Conservation (phyloP, 257 asterid species). For the Nicotiana benthamiana region DNA sequence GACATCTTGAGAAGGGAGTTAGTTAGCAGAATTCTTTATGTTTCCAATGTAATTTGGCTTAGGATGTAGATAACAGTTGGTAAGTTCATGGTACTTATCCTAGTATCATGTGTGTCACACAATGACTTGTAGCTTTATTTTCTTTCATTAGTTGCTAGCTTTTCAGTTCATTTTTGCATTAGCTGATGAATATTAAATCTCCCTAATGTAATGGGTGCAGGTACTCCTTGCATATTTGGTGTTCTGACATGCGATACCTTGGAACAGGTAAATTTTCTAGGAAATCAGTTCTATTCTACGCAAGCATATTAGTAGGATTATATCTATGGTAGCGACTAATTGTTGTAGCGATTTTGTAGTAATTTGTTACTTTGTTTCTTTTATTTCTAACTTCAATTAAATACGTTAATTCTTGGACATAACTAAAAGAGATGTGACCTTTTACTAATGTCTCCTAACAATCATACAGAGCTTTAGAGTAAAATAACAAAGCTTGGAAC, state of each 20-base stretch:
- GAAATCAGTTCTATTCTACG: not conserved
- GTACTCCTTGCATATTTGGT: constrained; percentile 96
- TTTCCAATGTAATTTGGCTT: not conserved
- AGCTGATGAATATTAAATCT: constrained; percentile 1
- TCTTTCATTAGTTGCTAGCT: not conserved
- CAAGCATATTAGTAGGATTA: not conserved
- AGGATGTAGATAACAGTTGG: not conserved
- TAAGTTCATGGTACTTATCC: not conserved
- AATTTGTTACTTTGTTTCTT: not conserved
- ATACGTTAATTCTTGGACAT: not conserved
- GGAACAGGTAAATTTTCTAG: constrained; percentile 62
- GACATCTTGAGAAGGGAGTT: not conserved
- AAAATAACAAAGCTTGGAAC: not conserved
- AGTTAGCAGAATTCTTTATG: not conserved
- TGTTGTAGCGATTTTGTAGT: not conserved
- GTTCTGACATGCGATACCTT: constrained; percentile 78
- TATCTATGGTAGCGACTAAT: not conserved
- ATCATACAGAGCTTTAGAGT: not conserved
- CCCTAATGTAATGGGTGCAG: constrained; percentile 27
- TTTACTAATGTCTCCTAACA: not conserved
- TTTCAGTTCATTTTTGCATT: constrained; percentile 4
- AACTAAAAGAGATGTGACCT: not conserved
- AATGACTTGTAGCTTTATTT: not conserved
- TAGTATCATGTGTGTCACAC: not conserved
- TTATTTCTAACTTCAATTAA: not conserved